Evolutionary conservation across 768 basidiomycete genomes (phyloP), one percentile per base, ranked within the genome.

Genomic region (Boletus barrowsii): DNA sequence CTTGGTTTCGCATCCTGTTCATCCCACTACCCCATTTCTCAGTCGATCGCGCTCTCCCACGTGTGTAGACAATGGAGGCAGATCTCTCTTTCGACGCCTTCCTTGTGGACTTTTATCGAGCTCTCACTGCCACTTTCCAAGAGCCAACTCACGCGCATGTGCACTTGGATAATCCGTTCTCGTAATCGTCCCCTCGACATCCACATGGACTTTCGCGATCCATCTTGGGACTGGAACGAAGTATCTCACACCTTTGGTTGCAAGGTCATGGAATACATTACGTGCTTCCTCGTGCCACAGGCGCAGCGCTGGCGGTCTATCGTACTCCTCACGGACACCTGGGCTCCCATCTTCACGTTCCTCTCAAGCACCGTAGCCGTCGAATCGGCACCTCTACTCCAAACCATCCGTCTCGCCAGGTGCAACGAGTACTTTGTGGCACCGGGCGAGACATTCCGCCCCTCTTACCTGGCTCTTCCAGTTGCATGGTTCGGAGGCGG

Each of bases 391-490:
- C 76, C 77, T 1, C 57, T 66, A 18, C 67, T 84, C 6, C 68
- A 75, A 51, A 62, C 62, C 3, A 61, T 84, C 32, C 72, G 72
- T 4, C 72, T 84, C 2, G 76, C 77, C 17, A 74, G 83, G 22
- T 85, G 83, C 63, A 85, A 84, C 61, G 80, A 78, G 5, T 85
- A 79, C 66, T 77, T 82, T 48, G 80, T 79, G 3, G 63, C 68
- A 10, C 72, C 64, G 32, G 78, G 74, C 7, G 74, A 76, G 49
- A 49, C 51, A 0, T 85, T 85, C 62, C 65, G 68, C 14, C 83
- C 83, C 3, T 53, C 64, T 5, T 57, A 58, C 13, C 68, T 82
- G 36, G 71, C 69, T 10, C 49, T 53, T 11, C 78, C 78, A 2
- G 48, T 84, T 0, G 63, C 72, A 0, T 69, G 83, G 47, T 82